Conservation (phyloP, 2,329 filamentous ascomycete genomes). For the Berkeleyomyces rouxiae region DNA sequence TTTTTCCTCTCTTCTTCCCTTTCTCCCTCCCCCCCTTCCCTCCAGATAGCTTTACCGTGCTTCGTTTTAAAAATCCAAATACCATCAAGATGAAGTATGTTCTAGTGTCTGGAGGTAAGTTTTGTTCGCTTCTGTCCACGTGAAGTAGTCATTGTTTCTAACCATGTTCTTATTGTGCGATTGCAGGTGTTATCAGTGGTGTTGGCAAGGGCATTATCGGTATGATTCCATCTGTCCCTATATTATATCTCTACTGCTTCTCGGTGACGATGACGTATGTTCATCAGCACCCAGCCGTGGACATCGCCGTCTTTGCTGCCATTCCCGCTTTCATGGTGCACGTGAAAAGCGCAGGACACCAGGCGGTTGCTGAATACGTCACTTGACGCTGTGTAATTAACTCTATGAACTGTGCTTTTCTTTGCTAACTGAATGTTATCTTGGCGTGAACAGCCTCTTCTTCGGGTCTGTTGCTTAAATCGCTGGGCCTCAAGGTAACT, state of each 20-base stretch:
- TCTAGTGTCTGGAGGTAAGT: conserved; percentile 56
- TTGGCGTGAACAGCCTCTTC: conserved; percentile 39
- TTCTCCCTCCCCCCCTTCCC: conserved; percentile 13
- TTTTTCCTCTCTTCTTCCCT: conserved; percentile 8
- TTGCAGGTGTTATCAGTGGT: conserved; percentile 26
- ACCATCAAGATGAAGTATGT: conserved; percentile 57
- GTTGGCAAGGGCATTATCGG: conserved; percentile 29
- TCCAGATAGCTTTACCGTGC: conserved; percentile 12
- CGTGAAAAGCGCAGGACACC: too few relatives aligned
- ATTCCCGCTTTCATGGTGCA: neutral
- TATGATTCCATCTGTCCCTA: neutral
- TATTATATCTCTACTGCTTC: neutral
- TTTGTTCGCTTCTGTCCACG: conserved; percentile 14
- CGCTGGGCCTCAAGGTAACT: conserved; percentile 56
- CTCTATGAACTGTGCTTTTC: neutral
- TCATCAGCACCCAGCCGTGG: neutral
- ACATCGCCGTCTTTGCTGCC: neutral
- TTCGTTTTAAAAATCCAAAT: conserved; percentile 5
- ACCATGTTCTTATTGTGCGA: conserved; percentile 6
- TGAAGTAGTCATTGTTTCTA: neutral
- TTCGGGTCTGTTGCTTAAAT: conserved; percentile 51
- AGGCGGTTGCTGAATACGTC: neutral
- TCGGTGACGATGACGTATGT: neutral
- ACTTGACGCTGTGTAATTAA: neutral
- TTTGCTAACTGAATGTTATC: neutral